Evolutionary conservation across 2,329 filamentous ascomycete species (phyloP).

Genomic region (Raffaelea albimanens): DNA sequence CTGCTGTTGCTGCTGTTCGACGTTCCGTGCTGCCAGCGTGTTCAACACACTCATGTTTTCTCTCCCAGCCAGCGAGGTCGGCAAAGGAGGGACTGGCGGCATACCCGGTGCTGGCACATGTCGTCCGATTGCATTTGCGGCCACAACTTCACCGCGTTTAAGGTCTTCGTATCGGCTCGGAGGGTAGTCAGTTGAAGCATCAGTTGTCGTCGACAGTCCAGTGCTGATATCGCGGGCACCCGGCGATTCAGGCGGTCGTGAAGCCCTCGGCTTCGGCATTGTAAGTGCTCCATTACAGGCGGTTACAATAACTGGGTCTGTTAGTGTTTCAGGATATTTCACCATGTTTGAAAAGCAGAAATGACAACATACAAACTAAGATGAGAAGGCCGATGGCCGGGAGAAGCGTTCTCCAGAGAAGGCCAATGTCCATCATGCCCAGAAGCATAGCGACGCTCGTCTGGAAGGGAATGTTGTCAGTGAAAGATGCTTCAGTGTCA

Average conservation of each 20-base stretch:
- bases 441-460: slow-evolving; percentile 42
- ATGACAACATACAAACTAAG: slow-evolving; percentile 32
- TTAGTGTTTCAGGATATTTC: too few species aligned
- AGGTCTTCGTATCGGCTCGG: slow-evolving; percentile 39
- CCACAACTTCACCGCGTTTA: slow-evolving; percentile 29
- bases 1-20: too few species aligned
- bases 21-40: too few species aligned
- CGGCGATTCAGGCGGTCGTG: slow-evolving; percentile 28
- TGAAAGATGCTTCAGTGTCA: not conserved
- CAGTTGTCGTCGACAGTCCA: slow-evolving; percentile 30
- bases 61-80: not conserved
- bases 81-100: slow-evolving; percentile 9
- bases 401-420: slow-evolving; percentile 38
- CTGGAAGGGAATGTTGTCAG: slow-evolving; percentile 20
- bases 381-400: slow-evolving; percentile 40
- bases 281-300: slow-evolving; percentile 26
- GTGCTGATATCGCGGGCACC: slow-evolving; percentile 23
- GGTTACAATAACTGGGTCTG: slow-evolving; percentile 25
- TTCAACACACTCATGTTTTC: too few species aligned
- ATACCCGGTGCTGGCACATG: slow-evolving; percentile 13
- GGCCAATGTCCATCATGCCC: slow-evolving; percentile 30
- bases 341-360: not conserved
- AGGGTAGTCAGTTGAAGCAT: slow-evolving; percentile 30
- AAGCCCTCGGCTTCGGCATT: slow-evolving; percentile 17
- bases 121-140: slow-evolving; percentile 26